Percentiles rank a stretch among this genome's conserved stretches.
These are phyloP conservation scores for Boeremia exigua DNA, from an alignment of 2,329 filamentous ascomycete species.

Conservation along the genomic window DNA sequence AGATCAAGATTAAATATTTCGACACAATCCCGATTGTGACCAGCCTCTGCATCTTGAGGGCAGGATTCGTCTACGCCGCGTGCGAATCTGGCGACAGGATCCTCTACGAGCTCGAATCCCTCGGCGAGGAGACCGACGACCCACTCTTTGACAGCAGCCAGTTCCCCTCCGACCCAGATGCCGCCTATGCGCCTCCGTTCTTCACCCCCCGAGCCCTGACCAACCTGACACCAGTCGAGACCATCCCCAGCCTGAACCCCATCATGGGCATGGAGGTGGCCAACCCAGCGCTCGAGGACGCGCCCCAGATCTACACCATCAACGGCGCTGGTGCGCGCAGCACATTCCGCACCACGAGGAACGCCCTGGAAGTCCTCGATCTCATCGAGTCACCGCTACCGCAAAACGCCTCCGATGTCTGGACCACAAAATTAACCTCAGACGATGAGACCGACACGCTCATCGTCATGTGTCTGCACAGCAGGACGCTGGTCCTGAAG, in stretches of 20 bases:
- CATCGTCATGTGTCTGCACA: constrained; percentile 91
- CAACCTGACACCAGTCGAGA: constrained; percentile 85
- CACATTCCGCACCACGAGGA: constrained; percentile 88
- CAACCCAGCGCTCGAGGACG: constrained; percentile 89
- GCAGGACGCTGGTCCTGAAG: constrained; percentile 87
- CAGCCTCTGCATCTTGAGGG: constrained; percentile 90
- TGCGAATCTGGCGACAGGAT: constrained; percentile 92
- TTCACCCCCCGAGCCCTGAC: constrained; percentile 81
- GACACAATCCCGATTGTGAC: constrained; percentile 91
- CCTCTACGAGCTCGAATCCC: constrained; percentile 96
- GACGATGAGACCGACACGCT: constrained; percentile 90
- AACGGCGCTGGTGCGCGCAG: constrained; percentile 89
- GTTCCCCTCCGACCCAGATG: constrained; percentile 76
- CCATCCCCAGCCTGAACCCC: constrained; percentile 87
- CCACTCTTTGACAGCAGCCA: constrained; percentile 83
- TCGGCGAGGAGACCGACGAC: constrained; percentile 94
- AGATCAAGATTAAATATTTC: constrained; percentile 95
- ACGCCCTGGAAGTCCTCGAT: constrained; percentile 91
- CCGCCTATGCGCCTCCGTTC: constrained; percentile 77
- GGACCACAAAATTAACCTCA: constrained; percentile 87
- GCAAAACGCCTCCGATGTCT: constrained; percentile 87
- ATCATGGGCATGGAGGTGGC: constrained; percentile 89
- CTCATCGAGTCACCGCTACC: constrained; percentile 94
- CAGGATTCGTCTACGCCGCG: constrained; percentile 91
- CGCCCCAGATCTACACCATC: constrained; percentile 93